Percentiles rank a stretch among this genome's conserved stretches.
These are phyloP conservation scores for Cytospora paraplurivora DNA, from an alignment of 2,329 filamentous ascomycete species.

Conservation along the genomic window DNA sequence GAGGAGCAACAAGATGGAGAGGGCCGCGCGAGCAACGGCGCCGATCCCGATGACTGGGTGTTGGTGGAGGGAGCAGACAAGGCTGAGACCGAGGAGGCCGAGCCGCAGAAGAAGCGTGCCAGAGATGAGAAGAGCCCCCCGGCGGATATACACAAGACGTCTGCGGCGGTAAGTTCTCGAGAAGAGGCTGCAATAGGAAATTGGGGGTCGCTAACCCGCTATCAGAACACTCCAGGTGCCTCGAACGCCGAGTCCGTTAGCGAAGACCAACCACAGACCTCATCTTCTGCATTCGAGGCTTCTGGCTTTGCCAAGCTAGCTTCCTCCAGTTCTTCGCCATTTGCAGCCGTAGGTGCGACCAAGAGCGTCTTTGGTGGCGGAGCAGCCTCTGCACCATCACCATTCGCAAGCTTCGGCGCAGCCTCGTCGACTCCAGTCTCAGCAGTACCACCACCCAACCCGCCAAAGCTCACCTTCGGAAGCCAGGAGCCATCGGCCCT, in stretches of 20 bases:
- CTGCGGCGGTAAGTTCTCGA: constrained; percentile 18
- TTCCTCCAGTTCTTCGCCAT: constrained; percentile 62
- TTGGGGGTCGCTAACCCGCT: constrained; percentile 14
- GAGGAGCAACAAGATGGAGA: constrained; percentile 51
- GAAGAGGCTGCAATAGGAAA: too few species aligned
- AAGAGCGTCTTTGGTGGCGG: constrained; percentile 54
- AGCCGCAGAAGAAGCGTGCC: constrained; percentile 67
- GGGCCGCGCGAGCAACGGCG: constrained; percentile 45
- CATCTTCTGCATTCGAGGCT: constrained; percentile 64
- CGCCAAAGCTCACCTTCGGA: constrained; percentile 50
- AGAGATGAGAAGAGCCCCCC: constrained; percentile 48
- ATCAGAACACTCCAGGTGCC: constrained; percentile 31
- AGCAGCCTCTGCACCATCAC: constrained; percentile 44
- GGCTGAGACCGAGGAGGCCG: constrained; percentile 52
- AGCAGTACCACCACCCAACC: constrained; percentile 35
- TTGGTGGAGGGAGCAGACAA: constrained; percentile 24
- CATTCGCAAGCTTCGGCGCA: constrained; percentile 41
- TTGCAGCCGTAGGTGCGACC: constrained; percentile 56
- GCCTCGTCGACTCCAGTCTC: constrained; percentile 38
- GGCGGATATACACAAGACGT: constrained; percentile 21
- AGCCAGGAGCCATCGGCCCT: constrained; percentile 37
- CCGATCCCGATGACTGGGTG: constrained; percentile 39
- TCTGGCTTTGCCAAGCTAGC: constrained; percentile 71
- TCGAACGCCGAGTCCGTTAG: constrained; percentile 32
- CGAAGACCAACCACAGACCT: constrained; percentile 45